Evolutionary conservation across 768 basidiomycete genomes (phyloP).

Genomic region (Boletus huronensis): DNA sequence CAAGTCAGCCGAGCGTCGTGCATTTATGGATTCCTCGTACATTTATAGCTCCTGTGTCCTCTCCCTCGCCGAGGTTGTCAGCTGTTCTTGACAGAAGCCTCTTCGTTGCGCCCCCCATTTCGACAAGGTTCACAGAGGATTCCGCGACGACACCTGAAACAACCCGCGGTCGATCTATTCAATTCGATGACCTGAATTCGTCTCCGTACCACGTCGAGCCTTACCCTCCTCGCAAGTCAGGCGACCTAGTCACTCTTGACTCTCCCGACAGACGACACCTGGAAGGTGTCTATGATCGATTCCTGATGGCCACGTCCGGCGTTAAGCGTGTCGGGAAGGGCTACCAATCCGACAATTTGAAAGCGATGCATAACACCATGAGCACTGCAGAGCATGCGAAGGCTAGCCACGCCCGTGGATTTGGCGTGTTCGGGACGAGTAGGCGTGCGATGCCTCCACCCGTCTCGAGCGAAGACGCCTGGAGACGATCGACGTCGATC

Average conservation of each 20-base stretch:
- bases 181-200: conserved; percentile 47
- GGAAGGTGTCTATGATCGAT: conserved; percentile 77
- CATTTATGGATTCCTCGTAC: conserved; percentile 1
- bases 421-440: conserved; percentile 30
- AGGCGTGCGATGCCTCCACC: conserved; percentile 67
- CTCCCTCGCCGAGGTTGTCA: conserved; percentile 53
- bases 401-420: conserved; percentile 19
- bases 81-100: conserved; percentile 65
- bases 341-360: conserved; percentile 68
- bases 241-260: conserved; percentile 38
- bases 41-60: conserved; percentile 32
- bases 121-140: conserved; percentile 37
- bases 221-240: conserved; percentile 50
- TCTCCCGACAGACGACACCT: conserved; percentile 57
- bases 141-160: conserved; percentile 27
- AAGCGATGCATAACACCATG: conserved; percentile 37
- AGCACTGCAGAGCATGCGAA: conserved; percentile 20
- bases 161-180: conserved; percentile 8
- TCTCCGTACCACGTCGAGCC: conserved; percentile 65
- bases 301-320: conserved; percentile 77
- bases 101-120: conserved; percentile 55
- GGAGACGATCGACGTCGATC: conserved; percentile 45
- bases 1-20: not conserved
- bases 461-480: conserved; percentile 61
- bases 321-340: conserved; percentile 79